Base-by-base conservation (phyloP, 208 protist species). In the Naegleria fowleri region DNA sequence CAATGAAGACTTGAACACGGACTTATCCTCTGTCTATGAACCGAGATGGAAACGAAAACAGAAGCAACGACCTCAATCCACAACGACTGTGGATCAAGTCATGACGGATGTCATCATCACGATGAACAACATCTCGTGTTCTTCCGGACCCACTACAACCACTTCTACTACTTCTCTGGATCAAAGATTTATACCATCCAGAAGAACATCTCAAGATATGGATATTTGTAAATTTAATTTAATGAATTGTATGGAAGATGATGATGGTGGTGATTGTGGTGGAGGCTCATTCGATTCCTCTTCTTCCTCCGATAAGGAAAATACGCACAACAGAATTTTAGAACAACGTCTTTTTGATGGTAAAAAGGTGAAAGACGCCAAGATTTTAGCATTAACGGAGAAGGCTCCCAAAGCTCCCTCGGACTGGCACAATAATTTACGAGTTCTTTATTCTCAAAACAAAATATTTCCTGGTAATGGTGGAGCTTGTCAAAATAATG, bases 301-400 rank as follows among this genome's bases (percentile, higher is more conserved):
- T 19, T 67, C 55, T 13, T 15, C 11, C 3, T 91, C 92, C 5
- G 39, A 92, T 5, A 91, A 86, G n/a, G 85, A 94, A 11, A 93
- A 92, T 40, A 79, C 58, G 13, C 90, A 83, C 58, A 39, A 58
- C 41, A 25, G n/a, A 33, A 52, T 38, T 0, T 33, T 88, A 51
- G 86, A 89, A 40, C 25, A 89, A 33, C 87, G 79, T 48, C 15
- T 90, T 13, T 85, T 90, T 87, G 76, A 51, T 87, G 51, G 51
- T 79, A 38, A 59, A 16, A 59, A 39, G 36, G 22, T 79, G 16
- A 85, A 90, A 22, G 90, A 93, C 85, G 83, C 91, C 33, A 97
- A 97, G 92, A 94, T 98, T 43, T 92, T 98, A 29, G 93, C 95
- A 7, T 96, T 95, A 90, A 95, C 95, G 91, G 55, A 93, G 33